Evolutionary conservation across 805 yeast genomes (phyloP), one percentile per base, ranked within the genome.

Genomic region (Myxozyma monticola): DNA sequence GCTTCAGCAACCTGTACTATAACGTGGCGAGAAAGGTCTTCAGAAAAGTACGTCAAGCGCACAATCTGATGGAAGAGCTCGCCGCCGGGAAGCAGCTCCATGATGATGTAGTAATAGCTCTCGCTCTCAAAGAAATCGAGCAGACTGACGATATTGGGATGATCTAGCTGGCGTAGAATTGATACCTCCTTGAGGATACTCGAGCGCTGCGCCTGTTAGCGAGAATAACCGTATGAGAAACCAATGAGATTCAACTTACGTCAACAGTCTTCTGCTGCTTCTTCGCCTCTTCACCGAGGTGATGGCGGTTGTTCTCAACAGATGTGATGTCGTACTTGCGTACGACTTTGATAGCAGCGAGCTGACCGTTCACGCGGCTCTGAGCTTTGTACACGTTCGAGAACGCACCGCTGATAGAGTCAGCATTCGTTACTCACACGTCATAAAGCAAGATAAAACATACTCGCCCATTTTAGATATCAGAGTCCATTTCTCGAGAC

Each of bases 11-110:
- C 82, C 64, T 85, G 95, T 36, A 76, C 63, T 54, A 86, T 84
- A 4, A 85, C 80, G 67, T 85, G 91, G 21, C 88, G 73, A 17
- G 88, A 73, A 54, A 85, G 72, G 50, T 81, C 81, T 65, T 85
- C 95, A 43, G 83, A 75, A 65, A 85, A 83, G 65, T 85, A 85
- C 0, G 95, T 86, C 59, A 77, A 79, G 49, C 84, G 82, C 42
- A 86, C 86, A 60, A 85, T 84, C 63, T 85, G 86, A 56, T 84
- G 85, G 70, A 86, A 85, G 29, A 85, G 77, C 68, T 85, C 95
- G 8, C 95, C 95, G 7, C 95, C 95, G 38, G 79, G 74, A 29
- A 84, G 78, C 50, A 79, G 77, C 63, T 86, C 93, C 56, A 85
- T 67, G 14, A 84, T 75, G 31, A 85, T 72, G 62, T 79, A 85